These are phyloP conservation scores for Apiospora arundinis DNA, from an alignment of 2,329 filamentous ascomycete genomes.

Conservation along the genomic window DNA sequence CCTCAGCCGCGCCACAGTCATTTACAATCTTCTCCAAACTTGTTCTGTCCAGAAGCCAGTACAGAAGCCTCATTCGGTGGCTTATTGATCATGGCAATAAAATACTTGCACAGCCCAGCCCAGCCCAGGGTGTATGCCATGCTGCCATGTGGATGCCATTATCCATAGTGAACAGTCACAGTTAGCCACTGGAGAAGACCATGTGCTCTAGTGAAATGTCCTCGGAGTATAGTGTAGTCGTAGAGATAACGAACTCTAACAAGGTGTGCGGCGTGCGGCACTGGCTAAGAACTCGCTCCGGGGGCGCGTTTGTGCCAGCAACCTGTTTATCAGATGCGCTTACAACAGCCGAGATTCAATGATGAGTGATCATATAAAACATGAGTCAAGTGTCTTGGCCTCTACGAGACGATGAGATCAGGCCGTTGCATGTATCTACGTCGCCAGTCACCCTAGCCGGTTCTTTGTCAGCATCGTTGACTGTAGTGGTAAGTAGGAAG, in stretches of 20 bases:
- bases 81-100: not conserved
- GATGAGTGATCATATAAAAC: not conserved
- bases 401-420: constrained; percentile 2
- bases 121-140: not conserved
- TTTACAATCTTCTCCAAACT: not conserved
- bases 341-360: not conserved
- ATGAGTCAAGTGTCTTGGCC: constrained; percentile 10
- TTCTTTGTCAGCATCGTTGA: not conserved
- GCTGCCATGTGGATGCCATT: not conserved
- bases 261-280: not conserved
- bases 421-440: not conserved
- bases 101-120: not conserved
- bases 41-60: not conserved
- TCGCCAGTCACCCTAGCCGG: not conserved
- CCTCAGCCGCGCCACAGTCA: not conserved
- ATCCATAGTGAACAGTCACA: not conserved
- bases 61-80: constrained; percentile 2
- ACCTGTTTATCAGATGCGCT: not conserved
- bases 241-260: not conserved
- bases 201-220: not conserved
- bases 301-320: not conserved
- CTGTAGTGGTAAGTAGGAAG: too few species aligned
- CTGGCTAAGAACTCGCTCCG: not conserved
- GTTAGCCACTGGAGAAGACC: not conserved
- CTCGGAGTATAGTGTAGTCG: not conserved